phyloP scores from a whole-genome alignment of 306 rosid species.

The Sesbania bispinosa region DNA sequence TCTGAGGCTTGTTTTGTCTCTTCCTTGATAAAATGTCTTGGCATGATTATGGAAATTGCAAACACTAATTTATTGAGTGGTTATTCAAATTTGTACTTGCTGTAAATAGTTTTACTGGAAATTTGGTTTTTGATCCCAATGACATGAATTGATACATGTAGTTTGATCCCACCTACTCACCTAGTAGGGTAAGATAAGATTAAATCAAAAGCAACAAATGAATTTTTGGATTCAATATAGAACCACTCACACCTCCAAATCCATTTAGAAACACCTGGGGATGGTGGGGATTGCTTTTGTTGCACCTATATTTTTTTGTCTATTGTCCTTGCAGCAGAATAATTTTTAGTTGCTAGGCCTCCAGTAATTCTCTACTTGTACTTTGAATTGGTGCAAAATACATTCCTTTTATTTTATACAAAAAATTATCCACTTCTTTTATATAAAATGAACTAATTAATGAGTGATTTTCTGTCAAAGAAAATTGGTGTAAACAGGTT shows the following conservation, averaged over 20 bases:
- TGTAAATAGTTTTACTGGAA: background rate
- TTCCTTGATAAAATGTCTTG: background rate
- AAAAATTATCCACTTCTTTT: background rate
- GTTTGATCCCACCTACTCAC: background rate
- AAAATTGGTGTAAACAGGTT: too few relatives aligned
- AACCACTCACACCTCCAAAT: background rate
- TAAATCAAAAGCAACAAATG: background rate
- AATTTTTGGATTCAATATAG: background rate
- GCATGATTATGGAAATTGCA: background rate
- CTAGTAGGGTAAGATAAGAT: background rate
- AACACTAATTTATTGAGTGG: background rate
- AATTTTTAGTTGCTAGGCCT: background rate
- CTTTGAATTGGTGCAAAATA: background rate
- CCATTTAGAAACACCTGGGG: background rate
- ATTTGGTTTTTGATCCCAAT: background rate
- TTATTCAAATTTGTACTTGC: background rate
- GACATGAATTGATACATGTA: background rate
- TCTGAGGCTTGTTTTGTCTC: background rate
- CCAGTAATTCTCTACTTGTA: background rate
- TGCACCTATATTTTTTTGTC: background rate
- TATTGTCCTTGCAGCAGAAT: background rate
- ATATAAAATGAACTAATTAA: background rate
- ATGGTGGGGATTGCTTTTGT: background rate
- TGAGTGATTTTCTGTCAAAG: too few relatives aligned
- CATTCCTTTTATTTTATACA: background rate